phyloP scores from a whole-genome alignment of 208 protist genomes.

The Trypanosoma scelopori region DNA sequence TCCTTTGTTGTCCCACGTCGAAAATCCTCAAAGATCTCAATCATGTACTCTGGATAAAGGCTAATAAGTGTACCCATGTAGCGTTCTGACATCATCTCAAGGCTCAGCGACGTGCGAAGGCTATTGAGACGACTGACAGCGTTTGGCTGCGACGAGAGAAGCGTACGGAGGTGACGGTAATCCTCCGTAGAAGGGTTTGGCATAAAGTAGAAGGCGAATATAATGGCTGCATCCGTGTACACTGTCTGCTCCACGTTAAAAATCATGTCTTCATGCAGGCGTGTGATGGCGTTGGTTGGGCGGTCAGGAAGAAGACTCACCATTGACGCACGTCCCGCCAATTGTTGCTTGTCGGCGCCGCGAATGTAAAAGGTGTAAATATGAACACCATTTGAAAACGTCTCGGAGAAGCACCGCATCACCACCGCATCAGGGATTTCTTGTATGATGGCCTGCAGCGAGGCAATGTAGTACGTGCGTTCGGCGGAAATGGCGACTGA shows the following conservation, averaged over 20 bases:
- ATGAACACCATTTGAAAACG: slow-evolving; percentile 77
- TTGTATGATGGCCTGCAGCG: slow-evolving; percentile 66
- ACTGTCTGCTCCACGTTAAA: slow-evolving; percentile 69
- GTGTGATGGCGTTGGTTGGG: slow-evolving; percentile 61
- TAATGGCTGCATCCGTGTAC: slow-evolving; percentile 68
- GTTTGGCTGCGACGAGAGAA: slow-evolving; percentile 73
- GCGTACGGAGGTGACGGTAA: slow-evolving; percentile 62
- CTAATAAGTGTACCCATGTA: slow-evolving; percentile 79
- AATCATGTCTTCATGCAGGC: slow-evolving; percentile 58
- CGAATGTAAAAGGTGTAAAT: slow-evolving; percentile 73
- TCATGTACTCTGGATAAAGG: slow-evolving; percentile 82
- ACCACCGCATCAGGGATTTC: slow-evolving; percentile 61
- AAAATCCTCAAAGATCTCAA: slow-evolving; percentile 92
- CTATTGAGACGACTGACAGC: slow-evolving; percentile 87
- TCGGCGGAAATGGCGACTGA: slow-evolving; percentile 70
- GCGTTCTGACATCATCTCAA: slow-evolving; percentile 90
- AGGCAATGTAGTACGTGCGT: slow-evolving; percentile 58
- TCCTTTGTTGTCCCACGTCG: slow-evolving; percentile 55
- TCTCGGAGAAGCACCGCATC: slow-evolving; percentile 52
- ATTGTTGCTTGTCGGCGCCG: slow-evolving; percentile 35
- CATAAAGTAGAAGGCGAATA: slow-evolving; percentile 92
- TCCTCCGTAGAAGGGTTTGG: slow-evolving; percentile 76
- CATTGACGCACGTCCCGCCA: slow-evolving; percentile 57
- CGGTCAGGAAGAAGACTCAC: slow-evolving; percentile 72
- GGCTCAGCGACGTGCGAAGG: slow-evolving; percentile 70